These are phyloP conservation scores for Metschnikowia santaceciliae DNA, from an alignment of 805 yeast genomes.

Conservation along the genomic window DNA sequence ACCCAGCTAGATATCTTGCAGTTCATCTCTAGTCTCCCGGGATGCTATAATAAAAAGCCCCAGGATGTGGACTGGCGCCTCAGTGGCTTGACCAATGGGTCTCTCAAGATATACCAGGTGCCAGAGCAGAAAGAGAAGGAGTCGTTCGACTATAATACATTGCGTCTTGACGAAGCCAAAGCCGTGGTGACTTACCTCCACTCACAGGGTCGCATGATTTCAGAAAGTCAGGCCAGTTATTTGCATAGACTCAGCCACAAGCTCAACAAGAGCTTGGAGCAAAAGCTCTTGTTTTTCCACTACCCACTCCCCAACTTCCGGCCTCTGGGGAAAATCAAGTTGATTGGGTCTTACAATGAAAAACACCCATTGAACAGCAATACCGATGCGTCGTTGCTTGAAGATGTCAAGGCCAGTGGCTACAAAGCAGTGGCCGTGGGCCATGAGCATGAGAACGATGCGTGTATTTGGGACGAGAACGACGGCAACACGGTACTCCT, in stretches of 20 bases:
- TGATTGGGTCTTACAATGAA: slow-evolving; percentile 38
- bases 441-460: slow-evolving; percentile 44
- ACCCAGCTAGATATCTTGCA: slow-evolving; percentile 19
- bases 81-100: slow-evolving; percentile 38
- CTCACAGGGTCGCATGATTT: slow-evolving; percentile 25
- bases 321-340: slow-evolving; percentile 34
- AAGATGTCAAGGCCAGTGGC: slow-evolving; percentile 33
- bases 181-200: slow-evolving; percentile 34
- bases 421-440: slow-evolving; percentile 39
- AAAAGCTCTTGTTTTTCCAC: slow-evolving; percentile 36
- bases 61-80: slow-evolving; percentile 16
- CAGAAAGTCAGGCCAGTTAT: slow-evolving; percentile 32
- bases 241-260: slow-evolving; percentile 25
- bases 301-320: slow-evolving; percentile 41
- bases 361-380: slow-evolving; percentile 31
- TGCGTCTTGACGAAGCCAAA: slow-evolving; percentile 12
- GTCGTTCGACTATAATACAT: slow-evolving; percentile 6
- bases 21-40: slow-evolving; percentile 33
- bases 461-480: slow-evolving; percentile 29
- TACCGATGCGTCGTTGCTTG: slow-evolving; percentile 27
- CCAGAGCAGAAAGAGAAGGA: not conserved
- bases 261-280: slow-evolving; percentile 10
- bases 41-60: slow-evolving; percentile 28
- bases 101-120: slow-evolving; percentile 23
- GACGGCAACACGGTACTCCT: slow-evolving; percentile 27